These are phyloP conservation scores for Pseudogymnoascus sp. DNA, from an alignment of 2,329 filamentous ascomycete species.

Conservation along the genomic window DNA sequence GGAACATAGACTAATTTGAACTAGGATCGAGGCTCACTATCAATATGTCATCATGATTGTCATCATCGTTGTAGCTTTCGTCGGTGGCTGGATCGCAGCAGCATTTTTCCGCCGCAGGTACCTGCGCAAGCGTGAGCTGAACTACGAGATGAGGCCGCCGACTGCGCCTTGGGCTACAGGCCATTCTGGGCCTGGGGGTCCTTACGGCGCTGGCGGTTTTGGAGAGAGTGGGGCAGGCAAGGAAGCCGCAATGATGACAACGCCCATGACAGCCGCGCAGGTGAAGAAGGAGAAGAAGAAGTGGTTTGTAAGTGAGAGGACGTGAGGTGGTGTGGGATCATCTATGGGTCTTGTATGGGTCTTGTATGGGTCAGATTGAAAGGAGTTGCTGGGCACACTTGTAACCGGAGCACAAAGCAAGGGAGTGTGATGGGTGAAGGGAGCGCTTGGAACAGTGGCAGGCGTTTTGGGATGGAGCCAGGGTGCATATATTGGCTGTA, in stretches of 20 bases:
- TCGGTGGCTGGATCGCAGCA: constrained; percentile 56
- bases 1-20: not conserved
- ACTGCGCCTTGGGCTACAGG: constrained; percentile 25
- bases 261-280: not conserved
- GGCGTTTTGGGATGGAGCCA: not conserved
- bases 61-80: constrained; percentile 61
- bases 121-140: constrained; percentile 56
- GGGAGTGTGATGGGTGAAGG: not conserved
- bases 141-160: constrained; percentile 28
- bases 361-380: not conserved
- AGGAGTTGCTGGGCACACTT: not conserved
- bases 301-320: constrained; percentile 5
- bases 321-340: not conserved
- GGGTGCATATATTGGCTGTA: not conserved
- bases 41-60: constrained; percentile 78
- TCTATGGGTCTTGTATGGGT: not conserved
- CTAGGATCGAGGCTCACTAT: constrained; percentile 61
- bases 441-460: not conserved
- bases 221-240: not conserved
- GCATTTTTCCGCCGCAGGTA: constrained; percentile 67
- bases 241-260: not conserved
- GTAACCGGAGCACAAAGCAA: constrained; percentile 1
- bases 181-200: not conserved
- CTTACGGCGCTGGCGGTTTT: not conserved
- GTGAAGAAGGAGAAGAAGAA: constrained; percentile 5